Conservation (phyloP, 176 grass and related monocot species). For the Metroxylon sagu region DNA sequence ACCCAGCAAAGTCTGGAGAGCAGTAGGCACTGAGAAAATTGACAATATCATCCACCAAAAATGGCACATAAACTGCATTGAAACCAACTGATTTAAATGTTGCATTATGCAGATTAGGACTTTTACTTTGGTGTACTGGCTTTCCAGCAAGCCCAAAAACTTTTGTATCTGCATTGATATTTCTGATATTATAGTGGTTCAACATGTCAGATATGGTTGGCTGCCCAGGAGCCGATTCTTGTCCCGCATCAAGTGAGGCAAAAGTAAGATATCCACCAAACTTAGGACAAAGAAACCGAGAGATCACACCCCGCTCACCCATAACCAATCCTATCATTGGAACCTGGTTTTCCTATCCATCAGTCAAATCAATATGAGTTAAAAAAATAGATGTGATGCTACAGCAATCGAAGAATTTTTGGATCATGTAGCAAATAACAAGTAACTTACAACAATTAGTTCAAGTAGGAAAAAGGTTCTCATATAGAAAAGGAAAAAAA, state of each 20-base stretch:
- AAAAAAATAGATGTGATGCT: conserved; percentile 30
- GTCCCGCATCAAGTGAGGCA: conserved; percentile 60
- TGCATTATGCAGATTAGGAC: conserved; percentile 86
- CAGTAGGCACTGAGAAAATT: conserved; percentile 79
- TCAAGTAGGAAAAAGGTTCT: too few species aligned
- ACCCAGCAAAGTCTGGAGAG: conserved; percentile 86
- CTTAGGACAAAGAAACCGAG: conserved; percentile 83
- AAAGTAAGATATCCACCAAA: conserved; percentile 93
- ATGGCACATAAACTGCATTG: conserved; percentile 82
- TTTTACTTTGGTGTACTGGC: conserved; percentile 90
- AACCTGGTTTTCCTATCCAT: conserved; percentile 86
- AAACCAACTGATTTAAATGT: conserved; percentile 75
- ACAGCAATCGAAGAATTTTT: too few species aligned
- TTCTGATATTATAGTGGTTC: conserved; percentile 71
- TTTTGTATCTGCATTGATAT: conserved; percentile 62
- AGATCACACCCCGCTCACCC: conserved; percentile 86
- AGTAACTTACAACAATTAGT: not conserved
- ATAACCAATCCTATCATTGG: conserved; percentile 94
- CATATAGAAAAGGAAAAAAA: too few species aligned
- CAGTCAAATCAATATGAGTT: conserved; percentile 36
- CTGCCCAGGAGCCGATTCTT: conserved; percentile 61
- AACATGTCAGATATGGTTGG: conserved; percentile 65
- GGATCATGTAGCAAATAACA: not conserved
- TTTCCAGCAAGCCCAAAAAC: conserved; percentile 87
- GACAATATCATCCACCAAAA: conserved; percentile 89